A percentile compares a stretch with the other conserved stretches of the same genome.
These are phyloP conservation scores for Suillus cothurnatus DNA, from an alignment of 768 basidiomycete genomes.

Conservation along the genomic window DNA sequence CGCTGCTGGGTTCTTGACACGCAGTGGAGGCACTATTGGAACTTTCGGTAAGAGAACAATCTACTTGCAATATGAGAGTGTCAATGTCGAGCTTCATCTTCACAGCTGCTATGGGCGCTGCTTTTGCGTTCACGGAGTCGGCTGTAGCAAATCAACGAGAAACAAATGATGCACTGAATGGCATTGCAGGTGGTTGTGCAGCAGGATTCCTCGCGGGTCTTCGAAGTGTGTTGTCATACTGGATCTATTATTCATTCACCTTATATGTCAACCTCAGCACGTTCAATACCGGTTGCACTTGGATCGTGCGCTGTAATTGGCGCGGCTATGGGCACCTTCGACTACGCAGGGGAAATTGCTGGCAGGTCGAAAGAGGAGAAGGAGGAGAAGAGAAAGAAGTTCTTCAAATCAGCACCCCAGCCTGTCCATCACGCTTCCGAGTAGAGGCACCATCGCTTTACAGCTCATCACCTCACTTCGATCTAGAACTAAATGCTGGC, in stretches of 20 bases:
- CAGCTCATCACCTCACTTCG: slow-evolving; percentile 6
- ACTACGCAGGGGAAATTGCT: slow-evolving; percentile 69
- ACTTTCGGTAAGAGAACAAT: slow-evolving; percentile 71
- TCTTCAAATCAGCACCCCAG: slow-evolving; percentile 75
- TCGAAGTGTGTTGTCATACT: slow-evolving; percentile 53
- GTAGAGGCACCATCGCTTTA: slow-evolving; percentile 21
- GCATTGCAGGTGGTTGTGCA: slow-evolving; percentile 86
- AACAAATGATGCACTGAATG: slow-evolving; percentile 79
- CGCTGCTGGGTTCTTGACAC: slow-evolving; percentile 83
- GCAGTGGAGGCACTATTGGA: slow-evolving; percentile 88
- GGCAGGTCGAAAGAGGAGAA: slow-evolving; percentile 47
- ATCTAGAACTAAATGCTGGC: slow-evolving; percentile 6
- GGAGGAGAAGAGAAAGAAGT: slow-evolving; percentile 75
- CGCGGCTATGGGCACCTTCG: slow-evolving; percentile 77
- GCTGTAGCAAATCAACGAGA: slow-evolving; percentile 79
- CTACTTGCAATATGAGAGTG: not conserved
- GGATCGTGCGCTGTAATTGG: slow-evolving; percentile 81
- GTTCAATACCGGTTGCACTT: slow-evolving; percentile 81
- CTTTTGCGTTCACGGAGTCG: slow-evolving; percentile 83
- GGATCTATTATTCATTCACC: slow-evolving; percentile 8
- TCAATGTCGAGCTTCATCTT: slow-evolving; percentile 6
- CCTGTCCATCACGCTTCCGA: slow-evolving; percentile 31
- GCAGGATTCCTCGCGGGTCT: slow-evolving; percentile 91
- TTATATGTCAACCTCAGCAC: slow-evolving; percentile 48
- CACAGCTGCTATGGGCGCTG: slow-evolving; percentile 85